Base-by-base conservation (phyloP, 345 rosid species). In the Microthlaspi erraticum region DNA sequence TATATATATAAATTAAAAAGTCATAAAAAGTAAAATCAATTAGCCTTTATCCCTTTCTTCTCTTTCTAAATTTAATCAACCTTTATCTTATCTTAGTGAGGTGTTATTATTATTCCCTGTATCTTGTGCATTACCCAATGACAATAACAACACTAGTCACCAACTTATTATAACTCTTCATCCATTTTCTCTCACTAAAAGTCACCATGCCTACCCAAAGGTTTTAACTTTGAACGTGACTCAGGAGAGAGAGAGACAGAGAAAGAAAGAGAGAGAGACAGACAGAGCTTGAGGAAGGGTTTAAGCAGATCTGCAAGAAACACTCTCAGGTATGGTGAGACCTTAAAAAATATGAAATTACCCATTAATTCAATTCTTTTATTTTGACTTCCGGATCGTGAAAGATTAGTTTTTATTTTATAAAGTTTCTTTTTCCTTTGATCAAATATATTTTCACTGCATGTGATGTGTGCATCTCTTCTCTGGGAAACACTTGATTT, bases 281-380 rank as follows among this genome's bases (percentile, higher is more conserved):
- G 16, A 51, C 4, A 43, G 55, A 60, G 68, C 70, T 62, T 44
- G 71, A 63, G 7, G 50, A 60, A 74, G 57, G 63, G 73, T 61
- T 74, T 60, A 67, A 74, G 69, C 78, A 60, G 73, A 75, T 75
- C 78, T 75, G 64, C 78, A 68, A 37, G 14, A 60, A 75, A 10
- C 74, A 75, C 52, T 67, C 69, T 53, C 64, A 67, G 78, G 78
- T 75, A 58, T 57, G 64, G 5, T 43, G 12, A 65, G 7, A 49
- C 33, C 60, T 73, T 64, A 19, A 32, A 32, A 13, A 3, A 58
- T 37, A 56, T 56, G 42, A 71, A 34, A 13, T 34, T 19, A 39
- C 9, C 9, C 43, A n/a, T 2, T 2, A 33, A 32, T 11, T 36
- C 19, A 17, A 23, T 34, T 34, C 9, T 43, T 57, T 37, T 61